Base-by-base conservation (phyloP, 1,139 yeast species). In the Taiozyma sp. region DNA sequence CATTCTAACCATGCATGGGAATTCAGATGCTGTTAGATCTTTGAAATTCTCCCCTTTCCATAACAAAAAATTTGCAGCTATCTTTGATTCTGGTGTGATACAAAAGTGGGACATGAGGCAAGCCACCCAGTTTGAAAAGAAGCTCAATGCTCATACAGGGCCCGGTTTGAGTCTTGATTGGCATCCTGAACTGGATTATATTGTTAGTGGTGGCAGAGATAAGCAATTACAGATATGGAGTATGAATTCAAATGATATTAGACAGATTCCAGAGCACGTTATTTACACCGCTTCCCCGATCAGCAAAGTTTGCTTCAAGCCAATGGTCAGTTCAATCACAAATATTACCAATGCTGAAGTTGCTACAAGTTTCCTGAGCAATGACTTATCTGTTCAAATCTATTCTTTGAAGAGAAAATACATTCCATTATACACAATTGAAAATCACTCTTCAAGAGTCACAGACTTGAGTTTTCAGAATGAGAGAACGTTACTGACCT, bases 161-260 rank as follows among this genome's bases (percentile, higher is more conserved):
- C 96, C 96, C 1, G 98, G 96, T 0, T 73, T 92, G 23, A 82
- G 96, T 2, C 69, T 93, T 10, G 91, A 89, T 63, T 91, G 96
- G 82, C 97, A 92, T 63, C 96, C 96, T 0, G 86, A 83, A 47
- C 70, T 78, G 43, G 96, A 91, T 57, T 88, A 84, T 61, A 80
- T 93, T 19, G 84, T 86, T 2, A 89, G 97, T 13, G 98, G 98
- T 22, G 99, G 99, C 12, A 75, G 97, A 60, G 99, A 93, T 68
- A 88, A 83, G 56, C 85, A 84, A 57, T 75, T 89, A 44, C 90
- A 89, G 57, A 80, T 88, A 1, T 90, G 96, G 92, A 87, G 87
- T 63, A 71, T 82, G 76, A 61, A 61, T 40, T 55, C 64, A 4
- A 58, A 51, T 42, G 67, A 65, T 14, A 51, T 65, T 1, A 61